These are phyloP conservation scores for Spathaspora gorwiae DNA, from an alignment of 805 yeast genomes.

Conservation along the genomic window DNA sequence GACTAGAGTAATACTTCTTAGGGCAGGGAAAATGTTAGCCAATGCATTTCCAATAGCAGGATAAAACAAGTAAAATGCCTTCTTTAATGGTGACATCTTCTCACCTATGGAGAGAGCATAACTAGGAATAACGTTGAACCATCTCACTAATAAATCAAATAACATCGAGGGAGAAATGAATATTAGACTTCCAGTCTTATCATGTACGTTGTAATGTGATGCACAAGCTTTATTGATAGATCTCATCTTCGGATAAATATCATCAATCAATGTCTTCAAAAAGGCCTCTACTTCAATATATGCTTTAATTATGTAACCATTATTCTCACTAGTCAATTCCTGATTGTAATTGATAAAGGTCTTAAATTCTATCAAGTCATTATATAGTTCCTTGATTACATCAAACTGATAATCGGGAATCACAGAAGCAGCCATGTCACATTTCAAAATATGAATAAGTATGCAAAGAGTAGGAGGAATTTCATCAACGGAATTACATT, in stretches of 20 bases:
- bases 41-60: constrained; percentile 32
- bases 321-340: constrained; percentile 7
- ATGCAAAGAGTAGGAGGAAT: constrained; percentile 16
- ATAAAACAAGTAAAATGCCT: constrained; percentile 31
- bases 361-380: constrained; percentile 24
- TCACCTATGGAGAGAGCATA: constrained; percentile 26
- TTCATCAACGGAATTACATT: constrained; percentile 12
- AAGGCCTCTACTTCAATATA: constrained; percentile 27
- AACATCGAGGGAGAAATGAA: constrained; percentile 26
- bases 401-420: constrained; percentile 34
- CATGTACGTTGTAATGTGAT: constrained; percentile 14
- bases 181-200: constrained; percentile 13
- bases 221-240: constrained; percentile 15
- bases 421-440: constrained; percentile 16
- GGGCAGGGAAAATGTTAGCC: constrained; percentile 28
- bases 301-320: constrained; percentile 7
- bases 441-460: constrained; percentile 17
- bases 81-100: constrained; percentile 23
- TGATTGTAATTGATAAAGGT: constrained; percentile 14
- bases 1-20: constrained; percentile 29
- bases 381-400: constrained; percentile 22
- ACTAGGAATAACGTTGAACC: constrained; percentile 34
- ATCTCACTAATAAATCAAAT: constrained; percentile 30
- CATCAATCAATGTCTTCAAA: constrained; percentile 20
- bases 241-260: constrained; percentile 22